Evolutionary conservation across 306 rosid genomes (phyloP), one percentile per base, ranked within the genome.

Genomic region (Coriaria nepalensis): DNA sequence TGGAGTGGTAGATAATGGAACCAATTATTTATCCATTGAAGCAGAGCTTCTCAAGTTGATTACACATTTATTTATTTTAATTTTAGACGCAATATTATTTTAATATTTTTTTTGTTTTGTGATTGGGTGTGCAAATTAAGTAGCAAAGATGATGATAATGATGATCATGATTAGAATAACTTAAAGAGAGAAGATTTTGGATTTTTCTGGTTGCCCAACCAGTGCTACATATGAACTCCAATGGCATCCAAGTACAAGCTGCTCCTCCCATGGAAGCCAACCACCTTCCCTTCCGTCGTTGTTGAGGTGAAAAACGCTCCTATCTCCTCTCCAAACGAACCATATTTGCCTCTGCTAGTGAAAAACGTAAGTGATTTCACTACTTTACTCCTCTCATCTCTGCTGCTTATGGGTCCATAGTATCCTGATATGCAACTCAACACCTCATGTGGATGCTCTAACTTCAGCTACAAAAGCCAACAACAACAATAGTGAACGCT

Each of bases 181-280:
- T 64, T 88, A 76, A 83, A 88, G 59, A 74, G 50, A 39, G 82
- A 79, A 7, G 79, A 43, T 66, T 56, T 81, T 35, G 73, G 50
- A 53, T 61, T 15, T 59, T 60, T 78, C 62, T 81, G 93, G 62
- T 59, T 84, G 59, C 93, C 97, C 0, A 84, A 74, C 97, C 97
- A 88, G 40, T 88, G 95, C 37, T 88, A 94, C 96, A 83, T 88
- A 50, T 88, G 97, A 59, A 81, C 73, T 40, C 97, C 97, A 15
- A 84, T 74, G 59, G 97, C 93, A 59, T 88, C 90, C 80, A 88
- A 73, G 66, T 78, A 88, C 68, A 68, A 55, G 80, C 95, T 78
- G 73, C 84, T 78, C 63, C 63, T 78, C 43, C 95, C 95, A 75
- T 85, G 88, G 45, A 81, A 76, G 35, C 97, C 97, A 8, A 88